Percentiles rank a stretch among this genome's conserved stretches.
These are phyloP conservation scores for Hyphodiscus hymeniophilus DNA, from an alignment of 495 filamentous ascomycete species.

Conservation along the genomic window DNA sequence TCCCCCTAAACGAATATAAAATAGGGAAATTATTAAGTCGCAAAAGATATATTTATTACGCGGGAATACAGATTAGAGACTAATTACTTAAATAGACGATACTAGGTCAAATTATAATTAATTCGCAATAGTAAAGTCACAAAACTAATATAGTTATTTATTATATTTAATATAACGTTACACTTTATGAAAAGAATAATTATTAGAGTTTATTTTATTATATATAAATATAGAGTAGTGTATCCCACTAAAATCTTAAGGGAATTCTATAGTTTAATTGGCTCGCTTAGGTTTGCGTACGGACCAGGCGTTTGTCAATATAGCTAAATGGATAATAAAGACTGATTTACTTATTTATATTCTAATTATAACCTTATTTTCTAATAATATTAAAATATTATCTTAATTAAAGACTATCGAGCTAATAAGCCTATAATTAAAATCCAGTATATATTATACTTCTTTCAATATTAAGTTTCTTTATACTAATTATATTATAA, in stretches of 20 bases:
- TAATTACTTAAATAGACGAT: too few species aligned
- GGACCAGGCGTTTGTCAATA: constrained; percentile 1
- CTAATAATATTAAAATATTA: too few species aligned
- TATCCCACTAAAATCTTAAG: not conserved
- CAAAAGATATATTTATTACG: too few species aligned
- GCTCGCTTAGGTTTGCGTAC: not conserved
- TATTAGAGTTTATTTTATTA: constrained; percentile 3
- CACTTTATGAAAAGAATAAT: not conserved
- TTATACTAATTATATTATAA: too few species aligned
- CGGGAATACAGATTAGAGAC: too few species aligned
- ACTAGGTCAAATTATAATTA: not conserved
- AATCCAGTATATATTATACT: not conserved
- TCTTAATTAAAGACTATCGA: too few species aligned
- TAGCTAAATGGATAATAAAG: not conserved
- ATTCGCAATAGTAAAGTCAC: too few species aligned
- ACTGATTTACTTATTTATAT: too few species aligned
- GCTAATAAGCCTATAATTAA: too few species aligned
- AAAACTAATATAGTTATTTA: constrained; percentile 1
- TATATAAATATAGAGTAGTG: constrained; percentile 1
- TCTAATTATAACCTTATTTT: too few species aligned
- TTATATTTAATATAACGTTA: constrained; percentile 7
- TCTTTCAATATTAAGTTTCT: constrained; percentile 1
- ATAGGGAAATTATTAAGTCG: too few species aligned
- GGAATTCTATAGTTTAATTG: constrained; percentile 1
- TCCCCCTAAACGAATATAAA: too few species aligned